phyloP scores from a whole-genome alignment of 352 stramenopile species.

The Globisporangium cystogenes region DNA sequence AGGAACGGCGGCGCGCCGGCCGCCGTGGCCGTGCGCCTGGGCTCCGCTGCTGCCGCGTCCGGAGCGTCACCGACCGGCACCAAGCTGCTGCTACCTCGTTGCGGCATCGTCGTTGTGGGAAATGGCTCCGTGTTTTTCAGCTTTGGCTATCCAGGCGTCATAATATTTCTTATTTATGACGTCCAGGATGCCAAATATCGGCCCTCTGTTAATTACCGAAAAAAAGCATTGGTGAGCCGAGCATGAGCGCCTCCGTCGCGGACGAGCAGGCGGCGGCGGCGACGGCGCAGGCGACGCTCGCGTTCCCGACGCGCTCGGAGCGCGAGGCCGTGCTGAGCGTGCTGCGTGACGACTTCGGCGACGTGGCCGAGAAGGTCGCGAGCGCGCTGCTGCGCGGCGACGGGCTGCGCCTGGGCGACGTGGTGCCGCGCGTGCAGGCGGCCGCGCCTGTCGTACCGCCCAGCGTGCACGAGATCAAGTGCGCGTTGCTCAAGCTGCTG shows the following conservation, averaged over 20 bases:
- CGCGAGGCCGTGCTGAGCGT: slow-evolving; percentile 66
- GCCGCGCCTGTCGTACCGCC: slow-evolving; percentile 22
- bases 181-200: no score
- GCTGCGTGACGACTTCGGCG: slow-evolving; percentile 77
- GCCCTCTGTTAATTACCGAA: no score
- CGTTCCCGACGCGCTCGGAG: slow-evolving; percentile 69
- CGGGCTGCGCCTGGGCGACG: slow-evolving; percentile 55
- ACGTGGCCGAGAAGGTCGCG: slow-evolving; percentile 56
- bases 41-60: not conserved
- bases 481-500: slow-evolving; percentile 77
- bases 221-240: not conserved
- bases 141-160: not conserved
- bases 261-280: not conserved
- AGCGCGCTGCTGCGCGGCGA: slow-evolving; percentile 59
- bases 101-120: not conserved
- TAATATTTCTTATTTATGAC: no score
- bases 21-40: not conserved
- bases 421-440: slow-evolving; percentile 56
- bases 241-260: not conserved
- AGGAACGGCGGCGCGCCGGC: slow-evolving; percentile 13
- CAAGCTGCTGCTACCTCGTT: not conserved
- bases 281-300: not conserved
- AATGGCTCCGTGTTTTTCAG: not conserved
- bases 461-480: slow-evolving; percentile 75
- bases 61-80: no score